Base-by-base conservation (phyloP, 805 yeast species). In the Candida parachauliodes region DNA sequence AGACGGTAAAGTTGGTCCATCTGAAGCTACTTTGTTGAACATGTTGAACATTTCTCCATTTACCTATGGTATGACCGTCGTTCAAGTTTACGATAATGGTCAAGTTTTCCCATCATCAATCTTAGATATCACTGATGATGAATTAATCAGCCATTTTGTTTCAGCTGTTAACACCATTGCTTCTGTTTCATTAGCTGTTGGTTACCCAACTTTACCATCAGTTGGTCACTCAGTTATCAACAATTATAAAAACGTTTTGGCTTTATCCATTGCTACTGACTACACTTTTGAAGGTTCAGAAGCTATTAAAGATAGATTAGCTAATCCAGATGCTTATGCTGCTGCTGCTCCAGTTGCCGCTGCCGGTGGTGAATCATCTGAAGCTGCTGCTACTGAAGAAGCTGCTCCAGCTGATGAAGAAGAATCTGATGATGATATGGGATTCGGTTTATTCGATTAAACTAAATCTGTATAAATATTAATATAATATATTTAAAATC, bases 271-370 rank as follows among this genome's bases (percentile, higher is more conserved):
- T 75, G 98, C 96, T 66, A 82, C 98, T 65, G 96, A 93, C 72
- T 93, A 89, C 87, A 85, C 96, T 66, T 93, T 83, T 79, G 97
- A 94, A 76, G 98, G 96, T 73, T 86, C 96, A 57, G 99, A 89
- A 80, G 89, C 91, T 56, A 83, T 93, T 79, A 88, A 88, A 85
- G 99, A 93, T 85, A 87, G 98, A 79, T 79, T 93, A 63, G 98
- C 96, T 72, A 91, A 93, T 94, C 99, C 99, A 72, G 98, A 93
- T 52, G 96, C 96, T 72, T 93, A 91, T 76, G 98, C 98, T 68
- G 83, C 98, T 64, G 94, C 96, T 75, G 97, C 97, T 62, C 96
- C 98, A 61, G 96, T 75, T 68, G 79, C 86, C 59, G 57, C 76
- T 47, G 58, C 77, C 48, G 60, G 72, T 50, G 74, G 69, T 39